A percentile compares a stretch with the other conserved stretches of the same genome.
phyloP scores from a whole-genome alignment of 2,329 filamentous ascomycete genomes.

The Aspergillus hiratsukae region DNA sequence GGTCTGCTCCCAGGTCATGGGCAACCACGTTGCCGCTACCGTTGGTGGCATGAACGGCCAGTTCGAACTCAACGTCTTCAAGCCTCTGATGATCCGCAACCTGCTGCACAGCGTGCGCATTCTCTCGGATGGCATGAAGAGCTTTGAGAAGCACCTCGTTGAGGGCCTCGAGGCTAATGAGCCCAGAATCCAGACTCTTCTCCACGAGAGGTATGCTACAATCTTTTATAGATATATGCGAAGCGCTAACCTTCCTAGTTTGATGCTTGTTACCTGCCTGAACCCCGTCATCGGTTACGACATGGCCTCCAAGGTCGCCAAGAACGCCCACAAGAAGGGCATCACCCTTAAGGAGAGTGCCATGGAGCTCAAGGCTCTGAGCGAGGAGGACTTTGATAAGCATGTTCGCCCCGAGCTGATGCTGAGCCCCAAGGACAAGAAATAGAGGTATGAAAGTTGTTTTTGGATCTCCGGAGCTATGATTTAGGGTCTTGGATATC shows the following conservation, averaged over 20 bases:
- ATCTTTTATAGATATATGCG: neutral
- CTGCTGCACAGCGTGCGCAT: conserved; percentile 87
- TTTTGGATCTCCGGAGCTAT: neutral
- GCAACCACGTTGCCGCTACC: conserved; percentile 89
- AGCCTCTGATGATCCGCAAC: conserved; percentile 93
- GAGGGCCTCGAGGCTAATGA: conserved; percentile 87
- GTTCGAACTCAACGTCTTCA: conserved; percentile 99
- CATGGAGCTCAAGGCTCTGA: conserved; percentile 86
- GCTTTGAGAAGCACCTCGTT: conserved; percentile 91
- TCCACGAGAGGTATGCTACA: conserved; percentile 80
- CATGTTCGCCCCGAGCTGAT: conserved; percentile 92
- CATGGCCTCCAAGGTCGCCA: conserved; percentile 94
- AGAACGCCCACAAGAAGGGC: conserved; percentile 99
- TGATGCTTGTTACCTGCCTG: conserved; percentile 97
- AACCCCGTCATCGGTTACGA: conserved; percentile 98
- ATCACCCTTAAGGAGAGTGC: conserved; percentile 89
- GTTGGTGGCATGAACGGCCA: conserved; percentile 96
- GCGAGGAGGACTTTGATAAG: conserved; percentile 81
- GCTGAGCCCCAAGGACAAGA: conserved; percentile 74
- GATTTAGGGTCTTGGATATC: conserved; percentile 6
- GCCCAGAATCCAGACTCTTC: conserved; percentile 79
- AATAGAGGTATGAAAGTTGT: conserved; percentile 34
- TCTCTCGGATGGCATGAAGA: conserved; percentile 85
- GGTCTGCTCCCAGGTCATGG: conserved; percentile 96
- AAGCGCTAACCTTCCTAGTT: conserved; percentile 47